Evolutionary conservation across 2,329 filamentous ascomycete species (phyloP).

Genomic region (Arthrobotrys entomopaga): DNA sequence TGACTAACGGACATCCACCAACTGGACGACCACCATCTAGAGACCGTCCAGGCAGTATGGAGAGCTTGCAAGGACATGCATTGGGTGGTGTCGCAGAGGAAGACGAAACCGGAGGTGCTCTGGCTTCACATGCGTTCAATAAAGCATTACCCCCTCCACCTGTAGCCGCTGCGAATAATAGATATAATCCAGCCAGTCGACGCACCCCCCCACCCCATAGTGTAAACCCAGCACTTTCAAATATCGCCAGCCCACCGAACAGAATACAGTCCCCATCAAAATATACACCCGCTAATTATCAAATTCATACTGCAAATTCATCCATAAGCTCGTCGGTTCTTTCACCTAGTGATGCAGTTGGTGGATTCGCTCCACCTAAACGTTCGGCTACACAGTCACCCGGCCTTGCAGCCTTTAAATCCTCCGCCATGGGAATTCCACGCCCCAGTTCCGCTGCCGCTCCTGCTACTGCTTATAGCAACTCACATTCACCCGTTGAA

Average conservation of each 20-base stretch:
- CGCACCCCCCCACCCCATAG: conserved; percentile 60
- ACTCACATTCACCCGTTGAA: conserved; percentile 61
- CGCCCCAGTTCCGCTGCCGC: conserved; percentile 69
- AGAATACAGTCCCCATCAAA: conserved; percentile 70
- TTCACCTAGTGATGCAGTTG: conserved; percentile 41
- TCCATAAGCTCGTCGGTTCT: conserved; percentile 54
- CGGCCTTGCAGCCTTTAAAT: conserved; percentile 60
- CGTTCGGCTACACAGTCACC: conserved; percentile 74
- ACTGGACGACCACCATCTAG: conserved; percentile 42
- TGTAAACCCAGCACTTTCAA: conserved; percentile 67
- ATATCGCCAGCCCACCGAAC: conserved; percentile 61
- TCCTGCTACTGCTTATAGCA: conserved; percentile 60
- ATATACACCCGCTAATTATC: conserved; percentile 65
- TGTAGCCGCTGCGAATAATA: conserved; percentile 24
- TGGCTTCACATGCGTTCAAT: conserved; percentile 21
- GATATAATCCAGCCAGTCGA: conserved; percentile 56
- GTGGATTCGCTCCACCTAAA: conserved; percentile 68
- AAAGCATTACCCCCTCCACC: conserved; percentile 34
- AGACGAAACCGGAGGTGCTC: conserved; percentile 40
- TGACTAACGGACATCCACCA: conserved; percentile 23
- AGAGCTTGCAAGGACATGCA: conserved; percentile 48
- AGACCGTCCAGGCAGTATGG: conserved; percentile 44
- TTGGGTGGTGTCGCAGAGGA: conserved; percentile 48
- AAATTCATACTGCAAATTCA: conserved; percentile 59
- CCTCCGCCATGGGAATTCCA: conserved; percentile 62